Evolutionary conservation across 2,329 filamentous ascomycete species (phyloP), one percentile per base, ranked within the genome.

Genomic region (Scytalidium sp.): DNA sequence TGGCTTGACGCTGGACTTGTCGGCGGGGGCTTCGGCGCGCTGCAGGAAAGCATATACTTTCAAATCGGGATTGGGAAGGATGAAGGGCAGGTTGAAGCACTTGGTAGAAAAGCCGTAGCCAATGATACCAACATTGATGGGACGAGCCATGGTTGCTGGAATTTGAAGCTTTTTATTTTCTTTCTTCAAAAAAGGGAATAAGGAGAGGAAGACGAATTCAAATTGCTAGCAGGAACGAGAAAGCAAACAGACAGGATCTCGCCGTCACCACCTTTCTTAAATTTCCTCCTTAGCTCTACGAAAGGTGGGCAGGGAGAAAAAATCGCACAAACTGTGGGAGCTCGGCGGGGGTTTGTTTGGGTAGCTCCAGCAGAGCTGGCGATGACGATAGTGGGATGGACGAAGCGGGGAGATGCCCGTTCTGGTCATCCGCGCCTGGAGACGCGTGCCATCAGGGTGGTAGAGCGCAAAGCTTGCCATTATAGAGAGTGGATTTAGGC

Each of bases 81-180:
- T 76, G 55, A 75, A 79, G 0, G 76, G 76, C 2, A 78, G 65
- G 49, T 79, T 75, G 51, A 78, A 79, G 52, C 62, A 69, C 53
- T 73, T 75, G 15, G 73, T 63, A 0, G 75, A 69, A 48, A 70
- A 69, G 61, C 76, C 75, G 49, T 79, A 79, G 53, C 76, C 76
- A 27, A 79, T 61, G 41, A 79, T 58, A 32, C 75, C 75, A 29
- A 78, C 68, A 56, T 75, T 78, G 63, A 78, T 63, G 20, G 63
- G 51, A 4, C 32, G 32, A 44, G 52, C 20, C 45, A 49, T 50
- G 32, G 15, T 25, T 20, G 13, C 32, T 15, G 17, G 32, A 29
- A 7, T 36, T 36, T 36, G 4, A 36, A 36, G 15, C 32, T 29
- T 13, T n/a, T n/a, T n/a, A n/a, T n/a, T n/a, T n/a, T n/a, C n/a